These are phyloP conservation scores for Lanzia echinophila DNA, from an alignment of 2,329 filamentous ascomycete species.

Conservation along the genomic window DNA sequence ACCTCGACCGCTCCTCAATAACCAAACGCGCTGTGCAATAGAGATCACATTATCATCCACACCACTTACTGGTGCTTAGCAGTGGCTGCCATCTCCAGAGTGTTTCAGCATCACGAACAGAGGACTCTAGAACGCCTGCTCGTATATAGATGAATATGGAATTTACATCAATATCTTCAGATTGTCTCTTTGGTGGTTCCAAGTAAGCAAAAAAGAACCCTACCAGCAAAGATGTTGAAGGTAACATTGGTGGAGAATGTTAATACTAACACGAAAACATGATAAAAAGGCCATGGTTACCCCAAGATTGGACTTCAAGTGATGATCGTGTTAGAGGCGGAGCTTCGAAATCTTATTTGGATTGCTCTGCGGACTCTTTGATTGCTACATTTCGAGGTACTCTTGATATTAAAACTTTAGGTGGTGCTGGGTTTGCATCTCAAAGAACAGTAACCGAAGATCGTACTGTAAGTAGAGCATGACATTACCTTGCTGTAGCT, in stretches of 20 bases:
- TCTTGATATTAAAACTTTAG: conserved; percentile 67
- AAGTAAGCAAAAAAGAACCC: conserved; percentile 16
- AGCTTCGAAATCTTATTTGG: conserved; percentile 50
- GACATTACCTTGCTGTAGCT: too few species aligned
- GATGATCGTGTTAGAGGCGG: conserved; percentile 77
- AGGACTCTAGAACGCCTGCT: too few species aligned
- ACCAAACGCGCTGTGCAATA: too few species aligned
- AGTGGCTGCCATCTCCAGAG: too few species aligned
- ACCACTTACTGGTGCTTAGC: too few species aligned
- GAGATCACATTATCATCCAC: too few species aligned
- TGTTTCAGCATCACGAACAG: too few species aligned
- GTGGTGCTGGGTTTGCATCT: conserved; percentile 76
- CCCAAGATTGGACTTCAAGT: conserved; percentile 57
- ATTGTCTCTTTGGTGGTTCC: conserved; percentile 22
- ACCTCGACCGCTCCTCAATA: too few species aligned
- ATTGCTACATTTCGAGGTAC: conserved; percentile 55
- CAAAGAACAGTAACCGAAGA: conserved; percentile 56
- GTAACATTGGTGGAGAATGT: not conserved
- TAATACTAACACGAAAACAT: not conserved
- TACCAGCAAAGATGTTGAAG: too few species aligned
- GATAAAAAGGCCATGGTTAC: conserved; percentile 49
- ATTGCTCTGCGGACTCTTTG: conserved; percentile 25
- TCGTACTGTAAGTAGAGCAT: conserved; percentile 25
- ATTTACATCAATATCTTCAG: not conserved
- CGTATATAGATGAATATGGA: not conserved